Evolutionary conservation across 2,329 filamentous ascomycete species (phyloP).

Genomic region (Cytospora chrysosperma): DNA sequence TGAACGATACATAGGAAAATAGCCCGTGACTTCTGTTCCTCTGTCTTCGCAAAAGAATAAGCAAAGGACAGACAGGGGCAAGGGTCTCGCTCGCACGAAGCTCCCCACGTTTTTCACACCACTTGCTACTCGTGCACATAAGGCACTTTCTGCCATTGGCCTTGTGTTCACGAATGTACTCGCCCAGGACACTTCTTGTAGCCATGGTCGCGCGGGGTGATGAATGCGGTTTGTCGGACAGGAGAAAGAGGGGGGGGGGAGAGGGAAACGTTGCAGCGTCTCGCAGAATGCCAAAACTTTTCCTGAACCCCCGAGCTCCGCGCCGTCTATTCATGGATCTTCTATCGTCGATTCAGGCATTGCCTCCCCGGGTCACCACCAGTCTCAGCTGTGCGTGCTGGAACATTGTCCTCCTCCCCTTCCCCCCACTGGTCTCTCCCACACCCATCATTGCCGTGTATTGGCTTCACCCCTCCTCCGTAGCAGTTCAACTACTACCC

Average conservation of each 20-base stretch:
- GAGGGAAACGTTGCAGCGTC: neutral
- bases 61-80: neutral
- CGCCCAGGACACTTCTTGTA: neutral
- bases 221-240: neutral
- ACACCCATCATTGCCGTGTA: neutral
- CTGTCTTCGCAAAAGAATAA: neutral
- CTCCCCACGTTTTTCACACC: neutral
- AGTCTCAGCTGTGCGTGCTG: neutral
- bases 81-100: neutral
- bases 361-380: neutral
- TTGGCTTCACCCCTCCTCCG: neutral
- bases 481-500: neutral
- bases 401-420: neutral
- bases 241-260: neutral
- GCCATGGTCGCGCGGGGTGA: neutral
- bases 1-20: conserved; percentile 13
- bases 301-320: neutral
- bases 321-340: conserved; percentile 11
- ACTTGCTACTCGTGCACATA: neutral
- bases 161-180: neutral
- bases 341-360: neutral
- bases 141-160: neutral
- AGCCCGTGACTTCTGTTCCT: neutral
- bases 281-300: neutral
- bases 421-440: neutral